Percentiles rank a stretch among this genome's conserved stretches.
Evolutionary conservation across 2,329 filamentous ascomycete genomes (phyloP).

Genomic region (Colletotrichum paranaense): DNA sequence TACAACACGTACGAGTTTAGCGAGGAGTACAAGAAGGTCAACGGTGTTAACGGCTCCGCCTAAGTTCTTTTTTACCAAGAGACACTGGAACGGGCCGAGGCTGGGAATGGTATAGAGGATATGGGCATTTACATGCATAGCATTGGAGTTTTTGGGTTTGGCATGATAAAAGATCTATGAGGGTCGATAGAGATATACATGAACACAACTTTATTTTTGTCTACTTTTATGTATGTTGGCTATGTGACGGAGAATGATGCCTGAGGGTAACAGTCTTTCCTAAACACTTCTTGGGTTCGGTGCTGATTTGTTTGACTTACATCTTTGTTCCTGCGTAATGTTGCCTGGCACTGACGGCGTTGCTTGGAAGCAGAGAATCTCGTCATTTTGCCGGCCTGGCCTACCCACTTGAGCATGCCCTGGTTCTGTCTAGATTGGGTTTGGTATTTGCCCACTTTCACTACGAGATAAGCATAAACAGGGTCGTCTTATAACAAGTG

Average conservation of each 20-base stretch:
- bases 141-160: not conserved
- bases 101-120: not conserved
- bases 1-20: slow-evolving; percentile 47
- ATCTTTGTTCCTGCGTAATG: too few species aligned
- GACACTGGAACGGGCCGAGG: not conserved
- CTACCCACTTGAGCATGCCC: not conserved
- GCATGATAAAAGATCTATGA: not conserved
- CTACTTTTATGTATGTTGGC: not conserved
- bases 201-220: not conserved
- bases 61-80: not conserved
- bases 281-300: not conserved
- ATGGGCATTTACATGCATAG: not conserved
- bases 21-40: slow-evolving; percentile 32
- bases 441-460: not conserved
- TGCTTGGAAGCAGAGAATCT: too few species aligned
- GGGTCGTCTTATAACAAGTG: not conserved
- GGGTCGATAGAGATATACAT: not conserved
- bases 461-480: not conserved
- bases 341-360: too few species aligned
- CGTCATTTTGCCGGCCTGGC: too few species aligned
- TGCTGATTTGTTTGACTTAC: not conserved
- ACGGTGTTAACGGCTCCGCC: slow-evolving; percentile 17
- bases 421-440: not conserved
- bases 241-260: not conserved
- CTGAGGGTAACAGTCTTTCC: not conserved